phyloP scores from a whole-genome alignment of 441 rosid genomes.

The Mallotus repandus region DNA sequence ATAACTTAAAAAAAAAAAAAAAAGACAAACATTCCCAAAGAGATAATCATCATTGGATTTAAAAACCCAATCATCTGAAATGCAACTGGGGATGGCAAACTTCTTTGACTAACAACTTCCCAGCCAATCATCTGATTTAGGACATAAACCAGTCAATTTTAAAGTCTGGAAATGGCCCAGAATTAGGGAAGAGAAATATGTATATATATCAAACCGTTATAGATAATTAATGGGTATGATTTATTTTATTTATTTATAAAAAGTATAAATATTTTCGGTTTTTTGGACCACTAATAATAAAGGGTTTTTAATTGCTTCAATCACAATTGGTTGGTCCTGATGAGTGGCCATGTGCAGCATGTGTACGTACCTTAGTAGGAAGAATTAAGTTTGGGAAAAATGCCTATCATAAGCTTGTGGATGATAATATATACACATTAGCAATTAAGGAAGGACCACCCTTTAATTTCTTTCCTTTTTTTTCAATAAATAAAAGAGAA shows the following conservation, averaged over 20 bases:
- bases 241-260: too few relatives aligned
- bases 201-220: constrained; percentile 19
- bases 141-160: constrained; percentile 8
- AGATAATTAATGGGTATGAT: constrained; percentile 7
- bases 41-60: too few relatives aligned
- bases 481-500: too few relatives aligned
- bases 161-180: constrained; percentile 14
- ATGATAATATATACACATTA: background rate
- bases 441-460: constrained; percentile 2
- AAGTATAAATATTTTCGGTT: too few relatives aligned
- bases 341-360: constrained; percentile 15
- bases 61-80: too few relatives aligned
- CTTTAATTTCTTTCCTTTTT: background rate
- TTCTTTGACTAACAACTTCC: constrained; percentile 4
- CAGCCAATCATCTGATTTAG: constrained; percentile 5
- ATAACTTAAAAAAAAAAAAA: too few relatives aligned
- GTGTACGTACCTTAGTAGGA: background rate
- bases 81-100: too few relatives aligned
- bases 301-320: background rate
- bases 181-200: background rate
- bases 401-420: constrained; percentile 2
- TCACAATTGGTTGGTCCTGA: constrained; percentile 13
- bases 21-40: constrained; percentile 4
- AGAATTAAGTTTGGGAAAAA: background rate
- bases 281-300: constrained; percentile 14